Conservation (phyloP, 2,329 filamentous ascomycete genomes). For the Diaporthe sp. region DNA sequence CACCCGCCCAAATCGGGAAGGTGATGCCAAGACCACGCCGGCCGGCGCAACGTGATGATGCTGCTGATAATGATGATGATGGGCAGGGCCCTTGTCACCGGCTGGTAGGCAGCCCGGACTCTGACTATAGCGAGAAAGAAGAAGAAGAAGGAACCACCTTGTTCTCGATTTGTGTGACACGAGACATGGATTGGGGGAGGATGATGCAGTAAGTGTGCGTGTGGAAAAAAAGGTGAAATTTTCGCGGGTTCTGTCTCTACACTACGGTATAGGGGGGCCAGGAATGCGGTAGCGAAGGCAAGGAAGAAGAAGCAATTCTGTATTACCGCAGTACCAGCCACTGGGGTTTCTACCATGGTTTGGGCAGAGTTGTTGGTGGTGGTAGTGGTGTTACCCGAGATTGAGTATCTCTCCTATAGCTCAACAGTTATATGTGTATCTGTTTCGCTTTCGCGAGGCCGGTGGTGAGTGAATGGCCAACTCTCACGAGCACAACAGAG, state of each 20-base stretch:
- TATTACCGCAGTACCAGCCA: slow-evolving; percentile 10
- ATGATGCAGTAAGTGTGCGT: neutral
- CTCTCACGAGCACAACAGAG: neutral
- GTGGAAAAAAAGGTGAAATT: neutral
- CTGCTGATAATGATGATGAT: neutral
- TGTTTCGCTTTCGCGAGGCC: neutral
- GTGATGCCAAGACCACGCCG: slow-evolving; percentile 10
- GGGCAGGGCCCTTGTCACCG: neutral
- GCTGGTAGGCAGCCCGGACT: neutral
- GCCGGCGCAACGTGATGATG: slow-evolving; percentile 18
- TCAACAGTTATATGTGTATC: slow-evolving; percentile 5
- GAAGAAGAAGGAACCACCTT: neutral
- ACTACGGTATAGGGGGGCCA: no score
- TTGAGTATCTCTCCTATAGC: slow-evolving; percentile 17
- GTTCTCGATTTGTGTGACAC: neutral
- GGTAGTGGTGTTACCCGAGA: slow-evolving; percentile 10
- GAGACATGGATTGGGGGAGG: neutral
- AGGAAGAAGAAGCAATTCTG: neutral
- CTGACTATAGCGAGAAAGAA: neutral
- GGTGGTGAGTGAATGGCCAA: neutral
- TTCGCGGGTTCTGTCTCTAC: neutral
- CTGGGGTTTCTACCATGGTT: neutral
- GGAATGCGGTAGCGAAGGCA: neutral
- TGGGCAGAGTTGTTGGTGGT: neutral
- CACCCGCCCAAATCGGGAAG: neutral